phyloP scores from a whole-genome alignment of 768 basidiomycete genomes.

The Calvatia gigantea region DNA sequence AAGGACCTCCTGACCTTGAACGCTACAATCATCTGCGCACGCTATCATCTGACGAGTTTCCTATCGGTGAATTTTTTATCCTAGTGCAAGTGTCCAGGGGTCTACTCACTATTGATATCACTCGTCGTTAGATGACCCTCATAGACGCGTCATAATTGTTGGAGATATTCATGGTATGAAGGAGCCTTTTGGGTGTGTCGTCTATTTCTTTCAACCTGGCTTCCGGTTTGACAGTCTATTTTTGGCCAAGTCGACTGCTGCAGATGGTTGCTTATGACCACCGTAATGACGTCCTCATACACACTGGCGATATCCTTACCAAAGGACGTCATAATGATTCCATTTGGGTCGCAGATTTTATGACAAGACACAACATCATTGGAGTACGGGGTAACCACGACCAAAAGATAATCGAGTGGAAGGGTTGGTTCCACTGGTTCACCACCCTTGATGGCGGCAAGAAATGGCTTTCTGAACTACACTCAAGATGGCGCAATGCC shows the following conservation, averaged over 20 bases:
- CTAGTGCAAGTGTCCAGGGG: neutral
- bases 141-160: constrained; percentile 64
- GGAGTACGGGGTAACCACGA: constrained; percentile 96
- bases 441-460: constrained; percentile 36
- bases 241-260: constrained; percentile 53
- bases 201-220: neutral
- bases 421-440: constrained; percentile 84
- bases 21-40: constrained; percentile 40
- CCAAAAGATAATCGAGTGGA: constrained; percentile 88
- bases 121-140: constrained; percentile 39
- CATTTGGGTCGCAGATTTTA: constrained; percentile 56
- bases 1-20: constrained; percentile 56
- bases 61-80: constrained; percentile 38
- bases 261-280: constrained; percentile 56
- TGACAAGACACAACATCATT: constrained; percentile 58
- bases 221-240: neutral
- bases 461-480: constrained; percentile 47
- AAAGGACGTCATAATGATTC: constrained; percentile 66
- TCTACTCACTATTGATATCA: neutral
- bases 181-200: constrained; percentile 57
- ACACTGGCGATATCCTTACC: constrained; percentile 79
- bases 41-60: constrained; percentile 47
- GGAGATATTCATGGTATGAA: constrained; percentile 91
- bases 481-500: neutral
- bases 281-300: constrained; percentile 64